Evolutionary conservation across 768 basidiomycete species (phyloP).

Genomic region (Lactarius sp.): DNA sequence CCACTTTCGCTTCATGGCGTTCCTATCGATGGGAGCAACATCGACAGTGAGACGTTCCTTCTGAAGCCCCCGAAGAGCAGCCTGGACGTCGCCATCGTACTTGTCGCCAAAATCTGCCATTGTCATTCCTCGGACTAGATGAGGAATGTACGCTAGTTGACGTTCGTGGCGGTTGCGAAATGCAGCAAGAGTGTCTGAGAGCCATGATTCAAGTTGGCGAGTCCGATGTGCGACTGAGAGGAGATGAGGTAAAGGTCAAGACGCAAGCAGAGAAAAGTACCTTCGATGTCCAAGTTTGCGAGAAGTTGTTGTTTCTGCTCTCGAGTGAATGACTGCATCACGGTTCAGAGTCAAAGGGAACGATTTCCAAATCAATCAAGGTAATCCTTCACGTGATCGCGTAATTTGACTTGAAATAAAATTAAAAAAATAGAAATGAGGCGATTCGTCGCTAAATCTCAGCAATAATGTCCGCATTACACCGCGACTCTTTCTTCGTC

Average conservation of each 20-base stretch:
- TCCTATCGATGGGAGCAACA: constrained; percentile 55
- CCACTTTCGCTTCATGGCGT: constrained; percentile 74
- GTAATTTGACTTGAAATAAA: neutral
- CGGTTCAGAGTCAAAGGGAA: neutral
- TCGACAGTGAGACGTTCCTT: constrained; percentile 53
- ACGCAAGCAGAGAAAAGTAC: constrained; percentile 34
- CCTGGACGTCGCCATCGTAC: constrained; percentile 72
- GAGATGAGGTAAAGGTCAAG: neutral
- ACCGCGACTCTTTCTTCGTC: constrained; percentile 72
- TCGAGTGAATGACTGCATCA: constrained; percentile 38
- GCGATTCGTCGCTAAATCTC: neutral
- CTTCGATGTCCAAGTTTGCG: constrained; percentile 77
- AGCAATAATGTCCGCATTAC: constrained; percentile 8
- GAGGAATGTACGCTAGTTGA: constrained; percentile 68
- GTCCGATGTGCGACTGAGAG: constrained; percentile 64
- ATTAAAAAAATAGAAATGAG: neutral
- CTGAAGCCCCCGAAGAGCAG: constrained; percentile 62
- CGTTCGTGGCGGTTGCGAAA: constrained; percentile 74
- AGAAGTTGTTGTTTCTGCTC: constrained; percentile 76
- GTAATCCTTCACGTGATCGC: constrained; percentile 11
- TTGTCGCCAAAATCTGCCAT: constrained; percentile 76
- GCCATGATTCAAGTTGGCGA: constrained; percentile 70
- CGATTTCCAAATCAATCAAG: neutral
- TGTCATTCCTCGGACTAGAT: constrained; percentile 62
- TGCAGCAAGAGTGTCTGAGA: constrained; percentile 65